A percentile compares a stretch with the other conserved stretches of the same genome.
Evolutionary conservation across 768 basidiomycete species (phyloP).

Genomic region (Xanthoconium purpureum): DNA sequence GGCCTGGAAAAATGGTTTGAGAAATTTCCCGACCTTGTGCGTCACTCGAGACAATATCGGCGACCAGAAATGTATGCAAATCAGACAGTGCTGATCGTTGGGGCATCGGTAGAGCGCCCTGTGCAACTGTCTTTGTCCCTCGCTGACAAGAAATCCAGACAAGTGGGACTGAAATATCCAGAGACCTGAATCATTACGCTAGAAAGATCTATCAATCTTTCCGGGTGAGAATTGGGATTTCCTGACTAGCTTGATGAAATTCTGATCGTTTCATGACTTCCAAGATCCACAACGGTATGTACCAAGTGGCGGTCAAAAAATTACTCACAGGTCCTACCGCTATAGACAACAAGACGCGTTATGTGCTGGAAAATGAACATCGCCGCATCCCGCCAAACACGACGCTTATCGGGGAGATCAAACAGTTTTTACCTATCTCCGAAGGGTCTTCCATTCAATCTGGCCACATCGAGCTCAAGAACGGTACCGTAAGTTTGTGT

Average conservation of each 20-base stretch:
- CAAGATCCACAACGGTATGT: slow-evolving; percentile 6
- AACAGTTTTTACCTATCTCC: slow-evolving; percentile 2
- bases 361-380: background rate
- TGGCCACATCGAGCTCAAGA: slow-evolving; percentile 11
- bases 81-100: slow-evolving; percentile 42
- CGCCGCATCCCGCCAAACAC: slow-evolving; percentile 9
- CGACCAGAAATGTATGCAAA: slow-evolving; percentile 35
- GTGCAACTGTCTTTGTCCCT: too few species aligned
- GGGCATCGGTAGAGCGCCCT: slow-evolving; percentile 16
- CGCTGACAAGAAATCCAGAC: too few species aligned
- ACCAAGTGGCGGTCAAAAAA: background rate
- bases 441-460: slow-evolving; percentile 12
- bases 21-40: too few species aligned
- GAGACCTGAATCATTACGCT: slow-evolving; percentile 11
- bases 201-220: slow-evolving; percentile 9
- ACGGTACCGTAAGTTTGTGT: slow-evolving; percentile 9
- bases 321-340: background rate
- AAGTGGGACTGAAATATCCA: slow-evolving; percentile 11
- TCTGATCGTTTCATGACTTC: background rate
- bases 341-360: background rate
- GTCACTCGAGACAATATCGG: slow-evolving; percentile 38
- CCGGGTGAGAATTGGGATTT: slow-evolving; percentile 2
- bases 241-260: background rate
- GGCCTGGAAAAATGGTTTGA: too few species aligned
- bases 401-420: slow-evolving; percentile 14